Evolutionary conservation across 768 basidiomycete genomes (phyloP).

Genomic region (Lyophyllum atratum): DNA sequence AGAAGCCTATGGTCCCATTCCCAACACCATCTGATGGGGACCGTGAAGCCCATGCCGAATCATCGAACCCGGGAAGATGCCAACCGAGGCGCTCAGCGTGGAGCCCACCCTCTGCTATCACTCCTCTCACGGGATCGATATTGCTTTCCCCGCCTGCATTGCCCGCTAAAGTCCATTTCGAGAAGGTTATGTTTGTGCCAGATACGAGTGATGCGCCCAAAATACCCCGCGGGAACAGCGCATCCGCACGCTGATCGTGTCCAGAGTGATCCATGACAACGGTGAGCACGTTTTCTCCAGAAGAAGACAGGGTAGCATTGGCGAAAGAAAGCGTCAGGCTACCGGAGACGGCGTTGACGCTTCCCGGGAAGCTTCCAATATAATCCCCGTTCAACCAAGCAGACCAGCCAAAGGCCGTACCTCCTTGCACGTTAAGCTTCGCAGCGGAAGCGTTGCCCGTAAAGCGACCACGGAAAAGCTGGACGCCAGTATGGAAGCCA

Average conservation of each 20-base stretch:
- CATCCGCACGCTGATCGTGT: constrained; percentile 7
- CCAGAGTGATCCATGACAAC: constrained; percentile 13
- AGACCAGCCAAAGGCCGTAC: constrained; percentile 11
- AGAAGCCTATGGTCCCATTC: constrained; percentile 6
- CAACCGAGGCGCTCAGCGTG: constrained; percentile 10
- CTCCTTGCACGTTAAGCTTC: constrained; percentile 4
- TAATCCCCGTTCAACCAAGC: constrained; percentile 9
- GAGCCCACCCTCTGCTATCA: constrained; percentile 10
- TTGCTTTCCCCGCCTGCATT: constrained; percentile 11
- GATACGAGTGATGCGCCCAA: constrained; percentile 5
- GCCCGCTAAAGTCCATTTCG: constrained; percentile 7
- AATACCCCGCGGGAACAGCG: constrained; percentile 8
- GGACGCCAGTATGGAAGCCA: constrained; percentile 8
- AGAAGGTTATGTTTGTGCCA: neutral
- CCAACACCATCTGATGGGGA: constrained; percentile 4
- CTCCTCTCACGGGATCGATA: constrained; percentile 9
- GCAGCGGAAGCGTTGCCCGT: constrained; percentile 4
- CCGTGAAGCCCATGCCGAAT: constrained; percentile 1
- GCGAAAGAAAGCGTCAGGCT: constrained; percentile 4
- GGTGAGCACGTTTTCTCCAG: constrained; percentile 6
- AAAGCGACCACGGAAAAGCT: constrained; percentile 12
- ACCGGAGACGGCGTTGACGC: neutral
- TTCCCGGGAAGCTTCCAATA: constrained; percentile 7
- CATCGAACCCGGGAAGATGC: constrained; percentile 15
- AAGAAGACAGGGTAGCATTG: neutral